These are phyloP conservation scores for Meira nashicola DNA, from an alignment of 1,284 basidiomycete genomes.

Conservation along the genomic window DNA sequence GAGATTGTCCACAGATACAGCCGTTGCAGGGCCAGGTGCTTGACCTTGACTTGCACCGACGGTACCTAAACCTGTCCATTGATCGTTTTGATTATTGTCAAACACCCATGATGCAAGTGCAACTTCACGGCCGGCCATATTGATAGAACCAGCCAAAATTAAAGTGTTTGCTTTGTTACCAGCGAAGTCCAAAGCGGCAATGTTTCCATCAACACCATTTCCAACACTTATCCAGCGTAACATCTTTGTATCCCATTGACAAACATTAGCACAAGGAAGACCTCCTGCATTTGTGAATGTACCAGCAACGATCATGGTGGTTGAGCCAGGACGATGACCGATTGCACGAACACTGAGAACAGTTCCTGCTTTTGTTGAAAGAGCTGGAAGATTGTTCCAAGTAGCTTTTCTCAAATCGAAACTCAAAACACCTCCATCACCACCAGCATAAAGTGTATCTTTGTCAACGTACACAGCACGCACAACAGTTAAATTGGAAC, in stretches of 20 bases:
- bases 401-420: constrained; percentile 33
- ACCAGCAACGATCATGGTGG: constrained; percentile 74
- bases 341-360: constrained; percentile 71
- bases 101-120: constrained; percentile 69
- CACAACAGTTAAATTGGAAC: constrained; percentile 57
- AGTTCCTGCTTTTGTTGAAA: constrained; percentile 16
- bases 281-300: constrained; percentile 76
- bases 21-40: constrained; percentile 83
- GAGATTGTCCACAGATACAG: constrained; percentile 75
- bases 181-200: constrained; percentile 72
- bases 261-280: constrained; percentile 71
- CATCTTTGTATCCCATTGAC: constrained; percentile 65
- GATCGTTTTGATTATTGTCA: constrained; percentile 57
- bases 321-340: constrained; percentile 63
- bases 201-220: constrained; percentile 74
- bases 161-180: constrained; percentile 52
- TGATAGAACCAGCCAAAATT: constrained; percentile 55
- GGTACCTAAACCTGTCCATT: constrained; percentile 62
- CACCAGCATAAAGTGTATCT: constrained; percentile 40
- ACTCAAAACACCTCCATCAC: constrained; percentile 39
- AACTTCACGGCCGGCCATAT: constrained; percentile 73
- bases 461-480: constrained; percentile 55
- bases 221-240: constrained; percentile 78
- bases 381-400: constrained; percentile 37
- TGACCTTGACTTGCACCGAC: constrained; percentile 62